Percentiles rank a stretch among this genome's conserved stretches.
Evolutionary conservation across 2,329 filamentous ascomycete genomes (phyloP).

Genomic region (Hirsutella thompsonii): DNA sequence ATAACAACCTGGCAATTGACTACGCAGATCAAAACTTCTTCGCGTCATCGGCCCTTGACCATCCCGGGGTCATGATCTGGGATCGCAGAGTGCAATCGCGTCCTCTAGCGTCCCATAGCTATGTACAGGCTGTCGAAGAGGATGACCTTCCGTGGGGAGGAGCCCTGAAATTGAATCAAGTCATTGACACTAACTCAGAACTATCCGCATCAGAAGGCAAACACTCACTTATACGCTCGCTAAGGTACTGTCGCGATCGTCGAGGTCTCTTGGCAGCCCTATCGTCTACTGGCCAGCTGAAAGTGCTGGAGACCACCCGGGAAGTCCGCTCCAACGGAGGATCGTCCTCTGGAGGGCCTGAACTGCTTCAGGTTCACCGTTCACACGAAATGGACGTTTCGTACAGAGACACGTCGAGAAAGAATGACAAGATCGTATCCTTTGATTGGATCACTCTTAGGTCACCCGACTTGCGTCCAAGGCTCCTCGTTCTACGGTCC

Average conservation of each 20-base stretch:
- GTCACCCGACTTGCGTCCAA: constrained; percentile 39
- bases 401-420: constrained; percentile 36
- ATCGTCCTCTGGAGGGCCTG: constrained; percentile 34
- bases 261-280: constrained; percentile 48
- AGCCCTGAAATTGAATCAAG: constrained; percentile 42
- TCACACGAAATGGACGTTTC: constrained; percentile 51
- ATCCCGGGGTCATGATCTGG: constrained; percentile 66
- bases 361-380: constrained; percentile 44
- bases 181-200: constrained; percentile 41
- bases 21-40: constrained; percentile 75
- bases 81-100: constrained; percentile 53
- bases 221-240: constrained; percentile 46
- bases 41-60: constrained; percentile 63
- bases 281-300: constrained; percentile 50
- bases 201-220: constrained; percentile 38
- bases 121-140: constrained; percentile 44
- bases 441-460: constrained; percentile 55
- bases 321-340: constrained; percentile 30
- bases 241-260: constrained; percentile 51
- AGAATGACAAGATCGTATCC: constrained; percentile 49
- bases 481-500: constrained; percentile 46
- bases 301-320: constrained; percentile 44
- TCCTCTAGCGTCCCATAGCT: constrained; percentile 37
- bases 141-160: constrained; percentile 51
- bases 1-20: constrained; percentile 65